Percentiles rank a stretch among this genome's conserved stretches.
Evolutionary conservation across 176 grass and related monocot genomes (phyloP).

Genomic region (Tillandsia leiboldiana): DNA sequence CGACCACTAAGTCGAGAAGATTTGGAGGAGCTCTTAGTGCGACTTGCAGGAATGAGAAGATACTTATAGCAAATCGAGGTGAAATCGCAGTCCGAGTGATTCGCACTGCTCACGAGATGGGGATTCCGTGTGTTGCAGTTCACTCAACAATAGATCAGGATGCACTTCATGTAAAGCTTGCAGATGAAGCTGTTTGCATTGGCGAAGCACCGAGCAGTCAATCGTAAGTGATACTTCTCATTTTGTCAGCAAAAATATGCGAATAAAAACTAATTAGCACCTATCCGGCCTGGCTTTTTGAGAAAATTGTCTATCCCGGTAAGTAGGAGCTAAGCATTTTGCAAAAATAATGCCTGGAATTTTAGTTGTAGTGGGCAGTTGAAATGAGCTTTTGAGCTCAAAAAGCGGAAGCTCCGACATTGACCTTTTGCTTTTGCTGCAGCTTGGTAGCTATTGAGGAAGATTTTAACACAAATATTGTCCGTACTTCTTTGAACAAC

Average conservation of each 20-base stretch:
- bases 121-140: constrained; percentile 39
- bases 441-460: no score
- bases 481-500: no score
- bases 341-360: no score
- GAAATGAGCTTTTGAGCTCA: no score
- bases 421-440: no score
- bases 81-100: constrained; percentile 52
- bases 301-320: no score
- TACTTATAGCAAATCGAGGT: constrained; percentile 43
- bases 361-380: no score
- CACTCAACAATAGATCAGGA: constrained; percentile 46
- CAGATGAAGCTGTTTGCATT: constrained; percentile 41
- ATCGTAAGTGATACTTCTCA: constrained; percentile 32
- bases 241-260: background rate
- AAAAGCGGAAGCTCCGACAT: no score
- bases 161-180: constrained; percentile 41
- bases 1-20: constrained; percentile 18
- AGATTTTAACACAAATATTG: no score
- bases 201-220: constrained; percentile 50
- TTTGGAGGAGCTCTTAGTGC: constrained; percentile 17
- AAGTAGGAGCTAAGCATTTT: no score
- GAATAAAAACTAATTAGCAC: background rate
- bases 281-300: no score
- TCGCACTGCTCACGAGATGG: constrained; percentile 49
- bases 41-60: constrained; percentile 26